Percentiles rank a stretch among this genome's conserved stretches.
These are phyloP conservation scores for Pulveroboletus frians DNA, from an alignment of 768 basidiomycete species.

Conservation along the genomic window DNA sequence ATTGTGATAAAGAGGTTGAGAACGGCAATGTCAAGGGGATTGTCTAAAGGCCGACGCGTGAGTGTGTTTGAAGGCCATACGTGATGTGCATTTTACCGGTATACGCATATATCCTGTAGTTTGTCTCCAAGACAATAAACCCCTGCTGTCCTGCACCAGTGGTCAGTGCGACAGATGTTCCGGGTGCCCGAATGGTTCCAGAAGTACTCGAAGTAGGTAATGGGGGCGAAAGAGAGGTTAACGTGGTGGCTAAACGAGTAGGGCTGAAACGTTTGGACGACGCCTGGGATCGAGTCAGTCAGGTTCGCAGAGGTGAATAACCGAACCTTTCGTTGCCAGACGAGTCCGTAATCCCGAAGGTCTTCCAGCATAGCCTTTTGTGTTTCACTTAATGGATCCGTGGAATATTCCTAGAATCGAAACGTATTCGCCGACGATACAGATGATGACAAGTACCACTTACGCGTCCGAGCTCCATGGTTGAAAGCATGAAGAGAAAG, in stretches of 20 bases:
- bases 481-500: slow-evolving; percentile 95
- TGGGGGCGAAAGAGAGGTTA: slow-evolving; percentile 86
- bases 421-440: not conserved
- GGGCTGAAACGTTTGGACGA: slow-evolving; percentile 84
- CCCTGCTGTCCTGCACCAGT: slow-evolving; percentile 67
- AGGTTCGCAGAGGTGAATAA: slow-evolving; percentile 13
- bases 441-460: slow-evolving; percentile 17
- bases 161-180: slow-evolving; percentile 31
- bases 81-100: slow-evolving; percentile 54
- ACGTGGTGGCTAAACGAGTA: slow-evolving; percentile 88
- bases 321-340: slow-evolving; percentile 77
- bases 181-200: slow-evolving; percentile 14
- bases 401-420: slow-evolving; percentile 76
- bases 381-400: slow-evolving; percentile 69
- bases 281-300: slow-evolving; percentile 38
- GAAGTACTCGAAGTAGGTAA: slow-evolving; percentile 51
- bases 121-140: slow-evolving; percentile 95
- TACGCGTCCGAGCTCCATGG: slow-evolving; percentile 90
- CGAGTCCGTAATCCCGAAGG: slow-evolving; percentile 89
- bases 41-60: slow-evolving; percentile 50
- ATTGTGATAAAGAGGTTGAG: slow-evolving; percentile 89
- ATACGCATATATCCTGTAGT: slow-evolving; percentile 97
- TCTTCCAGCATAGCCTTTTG: slow-evolving; percentile 88
- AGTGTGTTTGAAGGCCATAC: slow-evolving; percentile 3
- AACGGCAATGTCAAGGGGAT: slow-evolving; percentile 93